Evolutionary conservation across 2,329 filamentous ascomycete species (phyloP), one percentile per base, ranked within the genome.

Genomic region (Periconia sp.): DNA sequence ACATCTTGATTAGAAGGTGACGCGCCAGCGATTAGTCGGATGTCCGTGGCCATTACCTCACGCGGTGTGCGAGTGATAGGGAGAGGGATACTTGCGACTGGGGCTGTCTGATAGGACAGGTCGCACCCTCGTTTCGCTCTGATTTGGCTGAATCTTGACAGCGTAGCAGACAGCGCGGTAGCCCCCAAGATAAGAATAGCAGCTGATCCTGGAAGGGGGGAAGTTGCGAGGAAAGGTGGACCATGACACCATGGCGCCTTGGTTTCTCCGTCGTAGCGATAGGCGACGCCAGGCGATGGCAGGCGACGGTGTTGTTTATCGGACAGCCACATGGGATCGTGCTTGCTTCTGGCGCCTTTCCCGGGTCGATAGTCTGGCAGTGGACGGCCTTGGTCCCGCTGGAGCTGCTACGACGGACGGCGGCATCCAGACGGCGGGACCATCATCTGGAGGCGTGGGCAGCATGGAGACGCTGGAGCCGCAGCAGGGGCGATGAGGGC

Each of bases 401-500:
- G n/a, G n/a, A n/a, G n/a, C n/a, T n/a, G n/a, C n/a, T n/a, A n/a
- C n/a, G n/a, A n/a, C n/a, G n/a, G n/a, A n/a, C n/a, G n/a, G n/a
- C n/a, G n/a, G n/a, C n/a, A n/a, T n/a, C n/a, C n/a, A n/a, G n/a
- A n/a, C 15, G 37, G 19, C 26, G 24, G 18, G 23, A 8, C 30
- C 5, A 40, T 18, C 11, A 13, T 11, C 21, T 36, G 18, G 43
- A 36, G 34, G 29, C 36, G 26, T 24, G 28, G n/a, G n/a, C n/a
- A n/a, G n/a, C n/a, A n/a, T n/a, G n/a, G n/a, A n/a, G n/a, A n/a
- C n/a, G n/a, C 38, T 50, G 30, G 36, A 45, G 43, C 37, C 36
- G 46, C 35, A 33, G 46, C 50, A 49, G 31, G 40, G 48, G 36
- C 40, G 41, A 46, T 49, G 39, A 43, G 46, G 36, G 23, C 39